phyloP scores from a whole-genome alignment of 140 eudicot species.

The Flaveria floridana region DNA sequence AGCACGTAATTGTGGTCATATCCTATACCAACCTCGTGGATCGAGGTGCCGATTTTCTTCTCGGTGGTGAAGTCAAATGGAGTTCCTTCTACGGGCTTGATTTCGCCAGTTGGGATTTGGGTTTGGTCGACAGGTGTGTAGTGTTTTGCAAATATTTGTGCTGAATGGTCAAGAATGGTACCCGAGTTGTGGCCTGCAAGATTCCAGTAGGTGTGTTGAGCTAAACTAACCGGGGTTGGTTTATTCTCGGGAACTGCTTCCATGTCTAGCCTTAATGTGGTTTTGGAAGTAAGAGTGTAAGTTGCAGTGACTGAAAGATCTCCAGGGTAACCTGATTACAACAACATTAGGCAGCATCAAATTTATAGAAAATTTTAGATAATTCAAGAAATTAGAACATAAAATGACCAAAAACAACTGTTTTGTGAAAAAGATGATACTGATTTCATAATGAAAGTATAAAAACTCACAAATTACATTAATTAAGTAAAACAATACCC shows the following conservation, averaged over 20 bases:
- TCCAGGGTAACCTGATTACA: constrained; percentile 78
- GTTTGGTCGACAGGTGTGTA: constrained; percentile 75
- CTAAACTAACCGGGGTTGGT: constrained; percentile 82
- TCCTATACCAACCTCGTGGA: constrained; percentile 76
- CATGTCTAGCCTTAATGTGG: constrained; percentile 84
- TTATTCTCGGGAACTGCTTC: constrained; percentile 78
- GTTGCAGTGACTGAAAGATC: constrained; percentile 79
- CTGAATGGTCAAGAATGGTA: constrained; percentile 63
- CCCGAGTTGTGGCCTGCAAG: constrained; percentile 84
- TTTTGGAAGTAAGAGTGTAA: constrained; percentile 72
- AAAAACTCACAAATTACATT: neutral
- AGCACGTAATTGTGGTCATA: constrained; percentile 91
- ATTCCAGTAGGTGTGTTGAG: constrained; percentile 97
- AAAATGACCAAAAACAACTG: neutral
- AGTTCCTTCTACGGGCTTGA: constrained; percentile 70
- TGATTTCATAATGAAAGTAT: neutral
- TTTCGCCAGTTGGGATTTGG: constrained; percentile 82
- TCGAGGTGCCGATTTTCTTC: constrained; percentile 64
- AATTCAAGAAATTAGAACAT: neutral
- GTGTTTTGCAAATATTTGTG: constrained; percentile 71
- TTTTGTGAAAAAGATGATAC: neutral
- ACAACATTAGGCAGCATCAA: neutral
- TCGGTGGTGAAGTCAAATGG: constrained; percentile 81
- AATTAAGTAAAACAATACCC: neutral
- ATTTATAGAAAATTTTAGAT: neutral